Evolutionary conservation across 495 filamentous ascomycete genomes (phyloP).

Genomic region (Diplogelasinospora grovesii): DNA sequence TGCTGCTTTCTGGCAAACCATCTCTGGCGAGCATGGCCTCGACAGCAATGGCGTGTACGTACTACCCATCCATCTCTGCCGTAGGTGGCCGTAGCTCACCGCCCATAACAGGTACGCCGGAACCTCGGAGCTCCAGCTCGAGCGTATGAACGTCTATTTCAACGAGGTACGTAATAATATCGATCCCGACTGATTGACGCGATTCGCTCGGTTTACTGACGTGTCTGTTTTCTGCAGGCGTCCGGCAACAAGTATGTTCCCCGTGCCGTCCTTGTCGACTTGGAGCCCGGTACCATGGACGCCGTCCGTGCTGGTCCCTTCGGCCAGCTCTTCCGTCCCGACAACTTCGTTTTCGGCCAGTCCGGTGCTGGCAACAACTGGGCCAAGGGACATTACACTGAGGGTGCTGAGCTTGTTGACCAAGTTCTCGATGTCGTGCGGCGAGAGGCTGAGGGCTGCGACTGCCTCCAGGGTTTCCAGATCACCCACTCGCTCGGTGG

Average conservation of each 20-base stretch:
- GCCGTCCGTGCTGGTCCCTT: slow-evolving; percentile 98
- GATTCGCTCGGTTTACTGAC: slow-evolving; percentile 3
- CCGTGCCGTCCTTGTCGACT: slow-evolving; percentile 97
- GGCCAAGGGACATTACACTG: slow-evolving; percentile 99
- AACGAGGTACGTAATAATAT: slow-evolving; percentile 69
- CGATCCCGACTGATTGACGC: background rate
- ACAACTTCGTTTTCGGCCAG: slow-evolving; percentile 99
- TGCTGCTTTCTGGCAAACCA: slow-evolving; percentile 99
- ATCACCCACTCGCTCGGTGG: slow-evolving; percentile 99
- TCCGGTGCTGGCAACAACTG: slow-evolving; percentile 99
- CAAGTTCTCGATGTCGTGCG: slow-evolving; percentile 97
- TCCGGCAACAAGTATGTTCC: slow-evolving; percentile 98
- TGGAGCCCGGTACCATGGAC: slow-evolving; percentile 99
- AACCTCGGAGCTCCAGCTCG: slow-evolving; percentile 94
- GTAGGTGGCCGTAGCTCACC: slow-evolving; percentile 19
- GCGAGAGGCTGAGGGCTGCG: slow-evolving; percentile 96
- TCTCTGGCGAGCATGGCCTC: slow-evolving; percentile 98
- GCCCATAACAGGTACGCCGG: slow-evolving; percentile 80
- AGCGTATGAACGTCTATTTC: slow-evolving; percentile 99
- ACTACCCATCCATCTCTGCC: slow-evolving; percentile 2
- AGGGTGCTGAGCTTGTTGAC: slow-evolving; percentile 98
- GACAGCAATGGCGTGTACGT: slow-evolving; percentile 76
- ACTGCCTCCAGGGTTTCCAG: slow-evolving; percentile 99
- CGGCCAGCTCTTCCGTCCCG: slow-evolving; percentile 98
- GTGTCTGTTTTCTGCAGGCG: slow-evolving; percentile 48